phyloP scores from a whole-genome alignment of 768 basidiomycete genomes.

The Cyathus striatus region DNA sequence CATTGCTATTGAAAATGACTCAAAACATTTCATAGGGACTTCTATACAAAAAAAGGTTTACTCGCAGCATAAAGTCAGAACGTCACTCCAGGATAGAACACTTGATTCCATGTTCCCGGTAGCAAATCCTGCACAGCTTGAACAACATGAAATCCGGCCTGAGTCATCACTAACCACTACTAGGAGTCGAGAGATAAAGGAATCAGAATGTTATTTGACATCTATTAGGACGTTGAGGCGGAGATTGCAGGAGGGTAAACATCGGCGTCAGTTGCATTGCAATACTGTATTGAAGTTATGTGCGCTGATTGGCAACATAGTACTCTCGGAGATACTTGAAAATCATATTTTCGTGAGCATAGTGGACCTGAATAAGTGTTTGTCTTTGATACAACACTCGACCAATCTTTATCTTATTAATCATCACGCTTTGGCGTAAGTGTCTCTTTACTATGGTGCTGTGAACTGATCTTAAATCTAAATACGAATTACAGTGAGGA shows the following conservation, averaged over 20 bases:
- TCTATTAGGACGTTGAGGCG: constrained; percentile 69
- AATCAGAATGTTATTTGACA: constrained; percentile 72
- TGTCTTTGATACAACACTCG: constrained; percentile 81
- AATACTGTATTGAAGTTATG: not conserved
- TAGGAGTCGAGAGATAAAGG: constrained; percentile 52
- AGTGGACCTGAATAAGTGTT: constrained; percentile 66
- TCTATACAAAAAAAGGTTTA: constrained; percentile 40
- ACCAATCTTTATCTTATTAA: constrained; percentile 90
- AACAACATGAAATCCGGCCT: constrained; percentile 5
- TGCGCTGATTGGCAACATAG: constrained; percentile 30
- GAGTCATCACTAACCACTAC: constrained; percentile 13
- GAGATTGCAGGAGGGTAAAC: constrained; percentile 52
- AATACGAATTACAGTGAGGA: constrained; percentile 66
- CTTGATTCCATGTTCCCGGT: constrained; percentile 93
- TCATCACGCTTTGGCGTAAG: constrained; percentile 79
- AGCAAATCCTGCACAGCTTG: constrained; percentile 40
- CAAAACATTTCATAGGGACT: not conserved
- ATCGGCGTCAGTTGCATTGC: constrained; percentile 50
- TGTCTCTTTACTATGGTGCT: constrained; percentile 10
- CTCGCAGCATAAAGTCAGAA: constrained; percentile 90
- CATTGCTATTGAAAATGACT: not conserved
- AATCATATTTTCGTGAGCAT: constrained; percentile 92
- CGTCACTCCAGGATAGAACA: constrained; percentile 81
- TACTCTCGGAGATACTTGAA: constrained; percentile 75
- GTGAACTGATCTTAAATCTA: not conserved